These are phyloP conservation scores for Cryptococcus sp. DNA, from an alignment of 1,284 basidiomycete species.

Conservation along the genomic window DNA sequence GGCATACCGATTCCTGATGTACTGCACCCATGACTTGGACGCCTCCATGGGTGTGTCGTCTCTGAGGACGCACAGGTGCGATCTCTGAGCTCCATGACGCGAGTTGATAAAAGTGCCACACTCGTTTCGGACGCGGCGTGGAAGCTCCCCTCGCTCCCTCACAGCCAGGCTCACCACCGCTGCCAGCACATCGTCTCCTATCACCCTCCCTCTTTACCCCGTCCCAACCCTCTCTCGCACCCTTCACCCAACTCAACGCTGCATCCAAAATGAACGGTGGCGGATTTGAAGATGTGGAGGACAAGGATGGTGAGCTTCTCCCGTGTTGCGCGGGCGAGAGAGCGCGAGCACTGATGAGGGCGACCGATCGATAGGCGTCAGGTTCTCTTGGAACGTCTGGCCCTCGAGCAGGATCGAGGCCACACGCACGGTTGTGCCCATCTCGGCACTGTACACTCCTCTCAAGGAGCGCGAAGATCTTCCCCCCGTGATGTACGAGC, in stretches of 20 bases:
- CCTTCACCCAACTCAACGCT: background rate
- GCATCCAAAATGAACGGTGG: conserved; percentile 39
- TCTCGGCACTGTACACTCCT: conserved; percentile 95
- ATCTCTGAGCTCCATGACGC: background rate
- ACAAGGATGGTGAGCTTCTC: conserved; percentile 56
- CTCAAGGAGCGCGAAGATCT: conserved; percentile 92
- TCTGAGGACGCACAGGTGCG: no score
- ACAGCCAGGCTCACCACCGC: background rate
- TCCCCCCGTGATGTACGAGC: conserved; percentile 95
- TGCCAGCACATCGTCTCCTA: no score
- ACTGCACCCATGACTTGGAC: no score
- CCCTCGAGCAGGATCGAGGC: conserved; percentile 96
- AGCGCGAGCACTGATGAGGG: background rate
- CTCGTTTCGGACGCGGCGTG: conserved; percentile 15
- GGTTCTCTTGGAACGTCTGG: conserved; percentile 98
- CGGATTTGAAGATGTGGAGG: conserved; percentile 57
- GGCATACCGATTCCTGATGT: no score
- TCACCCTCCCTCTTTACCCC: background rate
- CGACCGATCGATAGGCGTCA: conserved; percentile 60
- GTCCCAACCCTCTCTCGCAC: background rate
- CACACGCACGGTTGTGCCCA: conserved; percentile 95
- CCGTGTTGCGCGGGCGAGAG: background rate
- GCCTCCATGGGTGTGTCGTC: no score
- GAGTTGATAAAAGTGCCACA: conserved; percentile 1
- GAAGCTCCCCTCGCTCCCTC: conserved; percentile 7